Evolutionary conservation across 768 basidiomycete genomes (phyloP), one percentile per base, ranked within the genome.

Genomic region (Hypholoma fasciculare): DNA sequence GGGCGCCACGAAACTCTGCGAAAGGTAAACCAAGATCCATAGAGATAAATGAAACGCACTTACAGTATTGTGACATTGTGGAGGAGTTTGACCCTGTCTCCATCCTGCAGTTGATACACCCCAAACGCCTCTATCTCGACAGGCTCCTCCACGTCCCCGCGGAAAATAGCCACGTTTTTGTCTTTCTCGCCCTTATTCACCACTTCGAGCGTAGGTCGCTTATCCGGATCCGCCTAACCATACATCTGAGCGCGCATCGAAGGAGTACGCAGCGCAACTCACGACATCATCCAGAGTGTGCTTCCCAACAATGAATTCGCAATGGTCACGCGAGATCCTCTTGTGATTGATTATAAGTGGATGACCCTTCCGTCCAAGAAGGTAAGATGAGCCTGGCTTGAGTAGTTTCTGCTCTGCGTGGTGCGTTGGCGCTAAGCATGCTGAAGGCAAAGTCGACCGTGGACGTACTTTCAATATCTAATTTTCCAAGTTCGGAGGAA

Each of bases 251-350:
- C n/a, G 16, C 16, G n/a, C 39, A 46, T 13, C n/a, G 16, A 55
- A 59, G 7, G 17, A 20, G 19, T 19, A 49, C 9, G 58, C 44
- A 37, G 12, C n/a, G 14, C 48, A 19, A 75, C 87, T 58, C 65
- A 90, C 90, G 58, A 78, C 77, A 57, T 89, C 79, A 39, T 84
- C 82, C 13, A 67, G 61, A 1, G 80, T 71, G 54, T 78, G 87
- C 3, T 72, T 60, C 1, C 78, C 85, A 3, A 92, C 85, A 5
- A 73, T 71, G 55, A 92, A 81, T 49, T 77, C 70, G 49, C 82
- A 84, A 61, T 89, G 86, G 19, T 82, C 73, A 27, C 79, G 76
- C 0, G 90, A 92, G 47, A 93, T 77, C 66, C 83, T 87, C 65
- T 85, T 85, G 72, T 77, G 79, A 58, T 80, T 80, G 47, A 92